Percentiles rank a stretch among this genome's conserved stretches.
Evolutionary conservation across 1,139 yeast species (phyloP).

Genomic region (Blastobotrys indianensis): DNA sequence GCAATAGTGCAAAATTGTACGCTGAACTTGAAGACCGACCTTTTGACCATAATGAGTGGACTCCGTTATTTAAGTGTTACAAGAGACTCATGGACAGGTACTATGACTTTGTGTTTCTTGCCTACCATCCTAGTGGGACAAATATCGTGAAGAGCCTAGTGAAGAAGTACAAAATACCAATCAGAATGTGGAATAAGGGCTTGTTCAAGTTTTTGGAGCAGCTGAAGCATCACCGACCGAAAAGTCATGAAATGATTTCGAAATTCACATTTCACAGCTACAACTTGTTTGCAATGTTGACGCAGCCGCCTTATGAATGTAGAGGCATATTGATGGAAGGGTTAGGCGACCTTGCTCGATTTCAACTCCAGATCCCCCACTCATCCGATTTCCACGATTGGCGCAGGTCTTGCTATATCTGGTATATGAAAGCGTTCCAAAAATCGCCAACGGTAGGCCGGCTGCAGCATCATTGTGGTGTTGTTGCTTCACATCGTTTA

Average conservation of each 20-base stretch:
- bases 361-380: conserved; percentile 25
- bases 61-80: conserved; percentile 21
- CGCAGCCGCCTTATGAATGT: conserved; percentile 30
- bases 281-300: conserved; percentile 26
- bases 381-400: conserved; percentile 24
- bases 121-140: conserved; percentile 27
- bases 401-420: conserved; percentile 28
- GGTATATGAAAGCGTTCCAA: conserved; percentile 30
- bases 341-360: conserved; percentile 32
- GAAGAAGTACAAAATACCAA: conserved; percentile 29
- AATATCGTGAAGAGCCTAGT: conserved; percentile 24
- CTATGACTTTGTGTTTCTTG: conserved; percentile 28
- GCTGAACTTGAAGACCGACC: conserved; percentile 15
- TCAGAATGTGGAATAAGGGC: conserved; percentile 32
- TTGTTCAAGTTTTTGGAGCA: conserved; percentile 29
- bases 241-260: conserved; percentile 23
- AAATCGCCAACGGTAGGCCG: conserved; percentile 31
- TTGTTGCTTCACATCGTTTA: conserved; percentile 24
- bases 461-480: conserved; percentile 30
- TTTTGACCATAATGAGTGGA: conserved; percentile 19
- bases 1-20: conserved; percentile 17
- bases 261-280: conserved; percentile 28
- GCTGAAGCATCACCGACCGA: conserved; percentile 25
- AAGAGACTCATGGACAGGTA: conserved; percentile 25
- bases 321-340: conserved; percentile 33